Percentiles rank a stretch among this genome's conserved stretches.
Conservation (phyloP, 2,329 filamentous ascomycete genomes). For the Beauveria varroae region DNA sequence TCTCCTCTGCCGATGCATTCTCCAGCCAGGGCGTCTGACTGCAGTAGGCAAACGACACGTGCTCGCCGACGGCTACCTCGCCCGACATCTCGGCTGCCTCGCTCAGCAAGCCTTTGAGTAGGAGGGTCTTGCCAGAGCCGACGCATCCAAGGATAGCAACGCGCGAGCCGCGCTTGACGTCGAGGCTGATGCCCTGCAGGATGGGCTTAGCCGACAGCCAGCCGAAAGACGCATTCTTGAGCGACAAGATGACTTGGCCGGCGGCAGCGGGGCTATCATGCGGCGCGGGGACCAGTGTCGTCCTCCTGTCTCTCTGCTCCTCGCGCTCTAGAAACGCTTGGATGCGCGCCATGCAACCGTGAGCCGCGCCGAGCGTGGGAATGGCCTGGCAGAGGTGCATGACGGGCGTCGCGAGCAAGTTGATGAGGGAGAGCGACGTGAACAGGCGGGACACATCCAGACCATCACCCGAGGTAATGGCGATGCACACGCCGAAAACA, state of each 20-base stretch:
- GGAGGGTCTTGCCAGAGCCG: neutral
- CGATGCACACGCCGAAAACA: neutral
- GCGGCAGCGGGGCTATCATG: too few species aligned
- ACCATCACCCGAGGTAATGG: neutral
- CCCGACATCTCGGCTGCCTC: neutral
- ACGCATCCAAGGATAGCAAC: neutral
- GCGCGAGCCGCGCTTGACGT: neutral
- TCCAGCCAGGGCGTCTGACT: slow-evolving; percentile 4
- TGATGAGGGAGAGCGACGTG: neutral
- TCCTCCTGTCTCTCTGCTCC: neutral
- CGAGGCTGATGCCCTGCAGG: neutral
- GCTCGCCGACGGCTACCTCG: neutral
- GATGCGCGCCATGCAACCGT: slow-evolving; percentile 1
- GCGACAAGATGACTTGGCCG: neutral
- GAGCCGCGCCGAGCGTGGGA: neutral
- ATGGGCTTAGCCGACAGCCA: neutral
- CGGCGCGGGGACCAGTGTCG: neutral
- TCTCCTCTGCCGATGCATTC: slow-evolving; percentile 1
- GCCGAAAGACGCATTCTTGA: neutral
- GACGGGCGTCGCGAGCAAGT: neutral
- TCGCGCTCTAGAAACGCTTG: neutral
- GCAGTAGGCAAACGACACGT: neutral
- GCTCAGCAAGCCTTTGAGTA: neutral
- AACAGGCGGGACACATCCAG: neutral
- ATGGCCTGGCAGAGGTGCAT: slow-evolving; percentile 3